Base-by-base conservation (phyloP, 1,284 basidiomycete genomes). In the Xerocomus amazonicus region DNA sequence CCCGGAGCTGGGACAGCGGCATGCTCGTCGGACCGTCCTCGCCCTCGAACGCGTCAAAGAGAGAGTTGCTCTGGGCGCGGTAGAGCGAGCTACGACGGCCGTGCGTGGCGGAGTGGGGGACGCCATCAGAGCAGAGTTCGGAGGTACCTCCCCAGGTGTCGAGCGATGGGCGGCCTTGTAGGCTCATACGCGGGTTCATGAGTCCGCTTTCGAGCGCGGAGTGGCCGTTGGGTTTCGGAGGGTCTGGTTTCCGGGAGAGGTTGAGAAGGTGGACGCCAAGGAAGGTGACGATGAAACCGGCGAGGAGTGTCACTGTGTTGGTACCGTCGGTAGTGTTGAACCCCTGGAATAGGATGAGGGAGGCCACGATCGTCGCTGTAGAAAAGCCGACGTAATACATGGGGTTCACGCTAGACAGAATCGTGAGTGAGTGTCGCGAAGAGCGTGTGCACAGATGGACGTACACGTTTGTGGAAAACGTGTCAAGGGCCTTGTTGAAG, bases 361-460 rank as follows among this genome's bases (percentile, higher is more conserved):
- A 97, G 0, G 96, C 94, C 46, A 96, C 77, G 62, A 97, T 91
- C 27, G 96, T 98, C 10, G 89, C 89, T 2, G 92, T 92, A n/a
- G 94, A 95, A 74, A 99, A 99, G 69, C 92, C 89, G 69, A 98
- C 96, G 65, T 96, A 98, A 74, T 99, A 99, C 77, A 97, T 90
- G 0, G 97, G 96, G 68, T 99, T 99, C 51, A 99, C 95, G 38
- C 91, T 65, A 36, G 17, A 39, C 26, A 7, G 27, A 19, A 10
- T 23, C 16, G 26, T 2, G 28, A 26, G 43, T 64, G 54, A 59
- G 54, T 42, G 31, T 10, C 34, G 33, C 44, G 31, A 17, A 43
- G 29, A 16, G 28, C 36, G 41, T 26, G 35, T 39, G 41, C 29
- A 3, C 14, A 32, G 33, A 32, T 8, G 43, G 16, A 80, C 92